Conservation (phyloP, 768 basidiomycete genomes). For the Kwoniella dejecticola region DNA sequence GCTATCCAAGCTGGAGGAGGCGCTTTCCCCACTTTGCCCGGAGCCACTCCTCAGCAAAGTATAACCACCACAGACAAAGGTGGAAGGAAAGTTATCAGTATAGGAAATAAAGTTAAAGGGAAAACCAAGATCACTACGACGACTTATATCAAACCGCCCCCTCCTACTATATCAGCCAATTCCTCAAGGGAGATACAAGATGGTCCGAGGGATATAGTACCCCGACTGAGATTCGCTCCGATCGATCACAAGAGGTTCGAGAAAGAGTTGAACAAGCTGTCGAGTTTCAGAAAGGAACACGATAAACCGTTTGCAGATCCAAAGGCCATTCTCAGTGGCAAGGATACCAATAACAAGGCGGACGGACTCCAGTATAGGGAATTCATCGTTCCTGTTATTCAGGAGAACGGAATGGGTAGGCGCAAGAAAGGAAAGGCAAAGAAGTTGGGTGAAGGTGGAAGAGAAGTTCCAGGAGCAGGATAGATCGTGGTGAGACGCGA, state of each 20-base stretch:
- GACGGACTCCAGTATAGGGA: conserved; percentile 38
- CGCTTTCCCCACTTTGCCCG: conserved; percentile 42
- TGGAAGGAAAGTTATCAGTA: conserved; percentile 45
- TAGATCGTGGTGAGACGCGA: neutral
- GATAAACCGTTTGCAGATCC: conserved; percentile 47
- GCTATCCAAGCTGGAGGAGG: conserved; percentile 47
- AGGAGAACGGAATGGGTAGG: conserved; percentile 31
- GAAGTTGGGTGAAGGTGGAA: conserved; percentile 40
- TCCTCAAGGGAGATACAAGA: conserved; percentile 6
- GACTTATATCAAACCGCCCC: conserved; percentile 25
- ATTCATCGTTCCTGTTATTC: conserved; percentile 24
- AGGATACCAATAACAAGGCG: conserved; percentile 1
- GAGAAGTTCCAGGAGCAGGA: conserved; percentile 40
- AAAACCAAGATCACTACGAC: conserved; percentile 45
- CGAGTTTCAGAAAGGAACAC: conserved; percentile 38
- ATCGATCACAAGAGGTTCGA: conserved; percentile 26
- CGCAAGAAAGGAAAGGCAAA: conserved; percentile 30
- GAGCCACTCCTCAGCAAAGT: neutral
- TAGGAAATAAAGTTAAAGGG: conserved; percentile 46
- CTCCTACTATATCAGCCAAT: conserved; percentile 8
- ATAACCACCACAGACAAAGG: neutral
- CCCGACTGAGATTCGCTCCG: conserved; percentile 30
- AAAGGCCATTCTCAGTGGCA: conserved; percentile 28
- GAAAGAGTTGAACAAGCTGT: conserved; percentile 41
- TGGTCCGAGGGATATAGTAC: conserved; percentile 34